phyloP scores from a whole-genome alignment of 2,329 filamentous ascomycete genomes.

The Penicillium verrucosum region DNA sequence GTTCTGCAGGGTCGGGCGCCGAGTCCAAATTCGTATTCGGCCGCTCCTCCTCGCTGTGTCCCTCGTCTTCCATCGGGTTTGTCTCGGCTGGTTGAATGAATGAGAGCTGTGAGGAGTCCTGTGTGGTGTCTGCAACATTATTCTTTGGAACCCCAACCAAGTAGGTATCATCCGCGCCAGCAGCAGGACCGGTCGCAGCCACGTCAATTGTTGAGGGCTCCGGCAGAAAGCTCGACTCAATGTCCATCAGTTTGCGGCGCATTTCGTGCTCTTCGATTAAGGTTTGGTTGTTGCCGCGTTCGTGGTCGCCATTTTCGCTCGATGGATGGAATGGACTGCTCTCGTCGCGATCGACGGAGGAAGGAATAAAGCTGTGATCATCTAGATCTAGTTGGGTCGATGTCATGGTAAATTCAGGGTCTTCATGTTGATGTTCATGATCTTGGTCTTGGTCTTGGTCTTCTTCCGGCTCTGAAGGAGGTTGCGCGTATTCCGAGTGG shows the following conservation, averaged over 20 bases:
- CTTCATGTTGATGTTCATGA: constrained; percentile 14
- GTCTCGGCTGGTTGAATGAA: constrained; percentile 26
- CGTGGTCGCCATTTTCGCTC: constrained; percentile 33
- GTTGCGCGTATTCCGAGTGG: constrained; percentile 5
- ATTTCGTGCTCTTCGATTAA: constrained; percentile 57
- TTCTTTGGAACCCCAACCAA: constrained; percentile 38
- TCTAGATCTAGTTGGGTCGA: constrained; percentile 24
- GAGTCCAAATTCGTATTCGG: not conserved
- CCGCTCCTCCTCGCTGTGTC: not conserved
- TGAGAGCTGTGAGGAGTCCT: constrained; percentile 25
- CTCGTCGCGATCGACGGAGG: constrained; percentile 35
- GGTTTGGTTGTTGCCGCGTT: constrained; percentile 39
- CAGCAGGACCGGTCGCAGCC: constrained; percentile 23
- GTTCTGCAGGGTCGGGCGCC: not conserved
- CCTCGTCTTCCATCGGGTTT: constrained; percentile 16
- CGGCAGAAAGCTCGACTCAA: constrained; percentile 62
- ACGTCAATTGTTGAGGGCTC: constrained; percentile 49
- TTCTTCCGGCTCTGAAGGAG: constrained; percentile 9
- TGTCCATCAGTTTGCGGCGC: constrained; percentile 57
- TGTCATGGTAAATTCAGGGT: constrained; percentile 17
- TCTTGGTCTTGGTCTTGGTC: constrained; percentile 17
- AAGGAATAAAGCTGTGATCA: constrained; percentile 30
- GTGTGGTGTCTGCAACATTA: constrained; percentile 14
- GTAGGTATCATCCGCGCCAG: constrained; percentile 45
- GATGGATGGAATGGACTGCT: constrained; percentile 32